Evolutionary conservation across 768 basidiomycete species (phyloP), one percentile per base, ranked within the genome.

Genomic region (Phaeolepiota aurea): DNA sequence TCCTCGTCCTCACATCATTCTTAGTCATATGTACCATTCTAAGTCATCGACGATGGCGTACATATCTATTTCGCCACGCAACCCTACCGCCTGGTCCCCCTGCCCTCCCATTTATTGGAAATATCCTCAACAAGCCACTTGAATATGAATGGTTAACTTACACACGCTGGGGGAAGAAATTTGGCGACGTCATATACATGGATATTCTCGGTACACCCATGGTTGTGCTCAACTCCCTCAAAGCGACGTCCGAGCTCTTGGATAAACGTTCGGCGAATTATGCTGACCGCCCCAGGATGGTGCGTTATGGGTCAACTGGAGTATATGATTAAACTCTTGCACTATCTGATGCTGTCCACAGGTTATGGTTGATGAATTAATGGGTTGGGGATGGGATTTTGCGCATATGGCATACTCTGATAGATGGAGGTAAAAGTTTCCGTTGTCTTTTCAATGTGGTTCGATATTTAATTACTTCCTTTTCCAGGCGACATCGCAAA

Each of bases 201-300:
- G 52, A 58, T 16, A 47, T 64, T 11, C 53, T 66, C 16, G 68
- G 67, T 14, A 51, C 59, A 15, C 51, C 54, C 0, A 56, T 67
- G 23, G 49, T 72, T 19, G 46, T 72, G 15, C 54, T 72, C 31
- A 72, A 64, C 44, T 67, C 68, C 1, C 47, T 57, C 36, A 55
- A 64, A 16, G 57, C 63, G 7, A 57, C 60, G 5, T 56, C 47
- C 15, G 69, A 72, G n/a, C 54, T 74, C 14, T 56, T 74, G 13
- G 68, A 73, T 20, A 63, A 61, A 22, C 61, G 68, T 4, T 70
- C 71, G 4, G 51, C 58, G 38, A 65, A 63, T 21, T 72, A 71
- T 46, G 68, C 72, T 3, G 71, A 70, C 44, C 55, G 72, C 2
- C 67, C 67, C 2, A 46, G 56, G 40, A 52, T 57, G 53, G 54